Percentiles rank a stretch among this genome's conserved stretches.
Conservation (phyloP, 495 filamentous ascomycete genomes). For the Aspergillus steynii region DNA sequence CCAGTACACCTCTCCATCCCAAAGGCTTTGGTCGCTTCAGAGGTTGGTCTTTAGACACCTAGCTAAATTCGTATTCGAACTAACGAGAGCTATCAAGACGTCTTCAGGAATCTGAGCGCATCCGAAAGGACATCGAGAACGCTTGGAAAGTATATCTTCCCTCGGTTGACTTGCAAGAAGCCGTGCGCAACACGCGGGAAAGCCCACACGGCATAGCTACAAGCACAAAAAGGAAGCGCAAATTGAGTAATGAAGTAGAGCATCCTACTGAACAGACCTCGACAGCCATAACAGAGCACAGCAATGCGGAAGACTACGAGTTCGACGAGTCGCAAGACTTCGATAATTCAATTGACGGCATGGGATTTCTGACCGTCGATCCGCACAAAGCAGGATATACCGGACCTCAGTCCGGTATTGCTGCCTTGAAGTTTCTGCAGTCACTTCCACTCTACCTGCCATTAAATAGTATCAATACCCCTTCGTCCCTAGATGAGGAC, state of each 20-base stretch:
- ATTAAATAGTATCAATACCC: constrained; percentile 16
- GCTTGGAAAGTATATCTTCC: constrained; percentile 22
- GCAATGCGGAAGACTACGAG: constrained; percentile 25
- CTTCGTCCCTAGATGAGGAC: constrained; percentile 22
- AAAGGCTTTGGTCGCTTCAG: constrained; percentile 16
- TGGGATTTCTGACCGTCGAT: constrained; percentile 21
- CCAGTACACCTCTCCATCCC: constrained; percentile 22
- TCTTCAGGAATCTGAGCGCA: constrained; percentile 16
- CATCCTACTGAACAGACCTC: constrained; percentile 23
- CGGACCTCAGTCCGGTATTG: constrained; percentile 22
- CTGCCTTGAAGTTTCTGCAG: constrained; percentile 24
- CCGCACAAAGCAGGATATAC: constrained; percentile 24
- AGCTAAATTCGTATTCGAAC: background rate
- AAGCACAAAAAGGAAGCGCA: background rate
- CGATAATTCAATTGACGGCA: constrained; percentile 23
- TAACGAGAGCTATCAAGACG: constrained; percentile 9
- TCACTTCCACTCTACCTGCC: constrained; percentile 21
- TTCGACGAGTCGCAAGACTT: constrained; percentile 27
- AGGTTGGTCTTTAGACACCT: constrained; percentile 2
- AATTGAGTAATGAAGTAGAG: constrained; percentile 10
- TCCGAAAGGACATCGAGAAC: constrained; percentile 14
- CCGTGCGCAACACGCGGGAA: constrained; percentile 12
- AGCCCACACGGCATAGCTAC: background rate
- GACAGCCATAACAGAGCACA: constrained; percentile 18
- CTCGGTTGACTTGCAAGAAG: constrained; percentile 21